phyloP scores from a whole-genome alignment of 768 basidiomycete species.

The Serendipita indica region DNA sequence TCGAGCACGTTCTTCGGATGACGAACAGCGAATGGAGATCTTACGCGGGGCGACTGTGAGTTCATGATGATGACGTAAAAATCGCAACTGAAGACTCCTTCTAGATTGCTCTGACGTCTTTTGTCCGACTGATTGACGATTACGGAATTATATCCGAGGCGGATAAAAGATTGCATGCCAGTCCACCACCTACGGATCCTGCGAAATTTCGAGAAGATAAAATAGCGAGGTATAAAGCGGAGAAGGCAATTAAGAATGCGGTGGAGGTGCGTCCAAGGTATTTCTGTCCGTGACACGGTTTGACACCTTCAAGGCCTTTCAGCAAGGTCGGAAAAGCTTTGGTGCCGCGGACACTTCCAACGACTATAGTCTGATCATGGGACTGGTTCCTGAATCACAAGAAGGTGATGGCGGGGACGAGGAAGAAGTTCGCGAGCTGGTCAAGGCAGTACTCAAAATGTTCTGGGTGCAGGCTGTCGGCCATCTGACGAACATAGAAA shows the following conservation, averaged over 20 bases:
- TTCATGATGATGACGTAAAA: background rate
- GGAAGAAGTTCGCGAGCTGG: conserved; percentile 49
- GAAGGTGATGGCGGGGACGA: conserved; percentile 40
- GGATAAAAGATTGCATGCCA: conserved; percentile 42
- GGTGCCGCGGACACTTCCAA: conserved; percentile 25
- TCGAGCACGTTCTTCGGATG: conserved; percentile 40
- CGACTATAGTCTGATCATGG: conserved; percentile 49
- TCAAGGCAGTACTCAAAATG: conserved; percentile 56
- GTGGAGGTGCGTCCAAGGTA: conserved; percentile 39
- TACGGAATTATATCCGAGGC: conserved; percentile 52
- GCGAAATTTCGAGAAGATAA: conserved; percentile 68
- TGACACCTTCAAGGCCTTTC: no score
- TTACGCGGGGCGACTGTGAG: conserved; percentile 47
- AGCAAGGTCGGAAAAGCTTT: conserved; percentile 32
- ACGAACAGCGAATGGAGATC: conserved; percentile 39
- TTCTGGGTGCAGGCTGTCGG: conserved; percentile 53
- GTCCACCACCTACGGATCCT: conserved; percentile 40
- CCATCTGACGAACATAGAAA: conserved; percentile 49
- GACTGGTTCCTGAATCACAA: conserved; percentile 35
- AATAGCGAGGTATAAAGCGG: conserved; percentile 78
- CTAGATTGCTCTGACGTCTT: conserved; percentile 10
- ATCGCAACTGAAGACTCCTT: background rate
- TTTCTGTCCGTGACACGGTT: background rate
- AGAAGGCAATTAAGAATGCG: conserved; percentile 58
- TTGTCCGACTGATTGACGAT: conserved; percentile 25